Conservation (phyloP, 192 early-diverging fungal species). For the Dimargaris xerosporica region DNA sequence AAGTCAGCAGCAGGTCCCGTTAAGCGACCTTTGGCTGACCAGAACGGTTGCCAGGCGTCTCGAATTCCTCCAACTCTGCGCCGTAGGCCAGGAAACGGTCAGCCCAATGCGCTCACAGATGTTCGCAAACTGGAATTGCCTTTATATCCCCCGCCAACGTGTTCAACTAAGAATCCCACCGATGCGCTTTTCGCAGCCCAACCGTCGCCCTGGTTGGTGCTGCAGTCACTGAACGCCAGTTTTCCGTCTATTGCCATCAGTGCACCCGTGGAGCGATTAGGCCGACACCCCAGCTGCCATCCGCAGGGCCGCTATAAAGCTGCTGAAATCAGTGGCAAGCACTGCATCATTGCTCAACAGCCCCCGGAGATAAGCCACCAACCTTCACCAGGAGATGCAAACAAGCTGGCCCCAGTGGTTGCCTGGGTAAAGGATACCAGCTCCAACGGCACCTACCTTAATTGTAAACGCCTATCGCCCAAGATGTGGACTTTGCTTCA, state of each 20-base stretch:
- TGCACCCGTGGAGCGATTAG: neutral
- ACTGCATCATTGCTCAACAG: neutral
- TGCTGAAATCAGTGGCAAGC: neutral
- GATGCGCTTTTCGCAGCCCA: neutral
- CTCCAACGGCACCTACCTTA: constrained; percentile 9
- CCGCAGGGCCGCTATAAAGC: neutral
- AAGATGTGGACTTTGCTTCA: neutral
- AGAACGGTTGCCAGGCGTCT: no score
- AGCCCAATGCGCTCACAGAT: no score
- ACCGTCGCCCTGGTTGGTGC: neutral
- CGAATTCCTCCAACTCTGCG: no score
- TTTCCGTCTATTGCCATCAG: neutral
- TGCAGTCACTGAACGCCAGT: neutral
- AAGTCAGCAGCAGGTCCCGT: no score
- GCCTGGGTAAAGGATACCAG: neutral
- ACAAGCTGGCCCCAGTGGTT: neutral
- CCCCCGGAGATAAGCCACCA: neutral
- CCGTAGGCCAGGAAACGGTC: no score
- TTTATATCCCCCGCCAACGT: neutral
- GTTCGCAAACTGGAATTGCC: no score
- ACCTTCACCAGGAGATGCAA: neutral
- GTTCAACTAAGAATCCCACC: neutral
- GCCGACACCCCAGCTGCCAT: neutral
- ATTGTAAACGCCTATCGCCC: neutral
- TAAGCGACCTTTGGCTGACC: no score